Percentiles rank a stretch among this genome's conserved stretches.
phyloP scores from a whole-genome alignment of 2,329 filamentous ascomycete genomes.

The Ascochyta fabae region DNA sequence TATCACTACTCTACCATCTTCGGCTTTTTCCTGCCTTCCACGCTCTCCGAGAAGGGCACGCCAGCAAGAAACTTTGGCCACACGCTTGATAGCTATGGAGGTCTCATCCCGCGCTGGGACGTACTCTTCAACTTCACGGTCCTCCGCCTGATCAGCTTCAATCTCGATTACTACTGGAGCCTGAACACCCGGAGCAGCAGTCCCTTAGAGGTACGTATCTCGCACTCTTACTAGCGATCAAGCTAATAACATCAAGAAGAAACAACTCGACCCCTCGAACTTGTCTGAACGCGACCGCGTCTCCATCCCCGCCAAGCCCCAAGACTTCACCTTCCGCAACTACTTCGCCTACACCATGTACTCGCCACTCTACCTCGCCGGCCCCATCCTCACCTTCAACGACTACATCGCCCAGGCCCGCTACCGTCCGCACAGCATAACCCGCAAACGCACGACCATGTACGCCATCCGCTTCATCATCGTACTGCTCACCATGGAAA shows the following conservation, averaged over 20 bases:
- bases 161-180: conserved; percentile 96
- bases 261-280: conserved; percentile 85
- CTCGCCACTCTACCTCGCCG: conserved; percentile 88
- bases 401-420: conserved; percentile 91
- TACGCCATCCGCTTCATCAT: conserved; percentile 85
- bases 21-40: conserved; percentile 54
- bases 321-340: conserved; percentile 81
- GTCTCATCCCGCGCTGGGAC: conserved; percentile 90
- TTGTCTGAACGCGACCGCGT: conserved; percentile 91
- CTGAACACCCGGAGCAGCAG: conserved; percentile 66
- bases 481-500: conserved; percentile 84
- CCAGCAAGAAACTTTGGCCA: conserved; percentile 66
- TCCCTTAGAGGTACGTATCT: conserved; percentile 76
- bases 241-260: conserved; percentile 87
- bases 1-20: conserved; percentile 75
- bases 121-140: conserved; percentile 98
- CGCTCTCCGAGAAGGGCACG: conserved; percentile 51
- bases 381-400: conserved; percentile 96
- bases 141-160: conserved; percentile 92
- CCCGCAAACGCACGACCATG: conserved; percentile 71
- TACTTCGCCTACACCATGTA: conserved; percentile 91
- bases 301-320: conserved; percentile 71
- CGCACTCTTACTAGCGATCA: conserved; percentile 8
- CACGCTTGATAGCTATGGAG: conserved; percentile 79
- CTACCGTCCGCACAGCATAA: conserved; percentile 75